Evolutionary conservation across 2,329 filamentous ascomycete species (phyloP).

Genomic region (Curvularia eragrostidis): DNA sequence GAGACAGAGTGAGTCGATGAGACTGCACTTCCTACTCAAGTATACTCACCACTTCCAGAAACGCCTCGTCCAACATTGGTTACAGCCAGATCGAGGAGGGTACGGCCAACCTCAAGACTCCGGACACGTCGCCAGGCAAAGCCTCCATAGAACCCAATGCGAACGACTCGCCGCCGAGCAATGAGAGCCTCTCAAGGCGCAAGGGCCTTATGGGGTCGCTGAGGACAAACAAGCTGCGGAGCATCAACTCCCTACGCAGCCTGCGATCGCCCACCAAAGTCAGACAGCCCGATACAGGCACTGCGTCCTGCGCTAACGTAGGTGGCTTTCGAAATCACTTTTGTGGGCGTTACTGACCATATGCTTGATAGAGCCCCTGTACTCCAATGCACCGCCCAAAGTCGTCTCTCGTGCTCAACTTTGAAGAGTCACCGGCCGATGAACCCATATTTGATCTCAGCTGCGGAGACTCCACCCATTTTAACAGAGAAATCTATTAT

Average conservation of each 20-base stretch:
- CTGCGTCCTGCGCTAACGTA: slow-evolving; percentile 5
- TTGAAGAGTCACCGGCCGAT: slow-evolving; percentile 34
- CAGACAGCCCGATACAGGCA: slow-evolving; percentile 18
- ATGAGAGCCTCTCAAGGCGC: slow-evolving; percentile 36
- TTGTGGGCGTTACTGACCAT: neutral
- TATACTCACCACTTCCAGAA: slow-evolving; percentile 12
- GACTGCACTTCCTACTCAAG: neutral
- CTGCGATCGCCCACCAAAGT: slow-evolving; percentile 30
- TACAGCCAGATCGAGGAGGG: slow-evolving; percentile 18
- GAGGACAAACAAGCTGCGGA: slow-evolving; percentile 31
- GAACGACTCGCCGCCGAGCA: slow-evolving; percentile 22
- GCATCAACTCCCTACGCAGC: slow-evolving; percentile 36
- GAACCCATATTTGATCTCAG: slow-evolving; percentile 35
- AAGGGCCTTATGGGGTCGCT: slow-evolving; percentile 38
- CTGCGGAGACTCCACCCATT: slow-evolving; percentile 19
- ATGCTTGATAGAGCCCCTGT: slow-evolving; percentile 13
- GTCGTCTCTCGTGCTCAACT: slow-evolving; percentile 36
- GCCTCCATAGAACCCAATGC: slow-evolving; percentile 10
- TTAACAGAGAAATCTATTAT: slow-evolving; percentile 30
- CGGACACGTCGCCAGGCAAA: slow-evolving; percentile 10
- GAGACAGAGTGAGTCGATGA: neutral
- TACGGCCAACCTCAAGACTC: slow-evolving; percentile 20
- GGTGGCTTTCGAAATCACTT: neutral
- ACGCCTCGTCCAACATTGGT: neutral
- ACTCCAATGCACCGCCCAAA: slow-evolving; percentile 21